Conservation (phyloP, 306 rosid species). For the Mimosa pudica region DNA sequence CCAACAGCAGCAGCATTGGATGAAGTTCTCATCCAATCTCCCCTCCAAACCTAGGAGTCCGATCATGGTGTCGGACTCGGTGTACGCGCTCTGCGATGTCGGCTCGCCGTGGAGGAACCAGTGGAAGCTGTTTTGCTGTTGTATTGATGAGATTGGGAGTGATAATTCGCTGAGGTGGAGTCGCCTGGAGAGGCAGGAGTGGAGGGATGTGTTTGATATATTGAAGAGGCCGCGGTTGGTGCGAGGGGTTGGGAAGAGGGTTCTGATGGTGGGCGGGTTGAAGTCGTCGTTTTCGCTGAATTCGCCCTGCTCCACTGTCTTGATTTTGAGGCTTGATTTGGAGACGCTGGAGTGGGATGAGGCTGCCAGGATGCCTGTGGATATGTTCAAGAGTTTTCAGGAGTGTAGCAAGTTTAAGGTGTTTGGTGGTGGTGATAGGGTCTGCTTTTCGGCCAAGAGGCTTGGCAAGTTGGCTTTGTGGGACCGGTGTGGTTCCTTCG, state of each 20-base stretch:
- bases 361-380: slow-evolving; percentile 81
- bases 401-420: slow-evolving; percentile 84
- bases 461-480: slow-evolving; percentile 71
- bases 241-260: slow-evolving; percentile 52
- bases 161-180: slow-evolving; percentile 55
- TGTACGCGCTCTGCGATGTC: slow-evolving; percentile 80
- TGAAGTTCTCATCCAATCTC: slow-evolving; percentile 74
- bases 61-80: slow-evolving; percentile 59
- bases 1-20: slow-evolving; percentile 46
- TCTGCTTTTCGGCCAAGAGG: slow-evolving; percentile 83
- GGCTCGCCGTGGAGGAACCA: slow-evolving; percentile 92
- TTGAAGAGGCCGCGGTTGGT: slow-evolving; percentile 78
- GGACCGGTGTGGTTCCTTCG: slow-evolving; percentile 46
- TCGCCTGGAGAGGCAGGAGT: slow-evolving; percentile 64
- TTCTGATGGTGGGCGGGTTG: slow-evolving; percentile 85
- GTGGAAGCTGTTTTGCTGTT: slow-evolving; percentile 77
- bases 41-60: slow-evolving; percentile 94
- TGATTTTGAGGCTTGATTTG: slow-evolving; percentile 70
- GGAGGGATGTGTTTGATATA: slow-evolving; percentile 93
- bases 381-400: slow-evolving; percentile 75
- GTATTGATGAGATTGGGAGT: slow-evolving; percentile 31
- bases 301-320: slow-evolving; percentile 74
- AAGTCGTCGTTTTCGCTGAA: slow-evolving; percentile 73
- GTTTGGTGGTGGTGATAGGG: slow-evolving; percentile 68
- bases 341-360: slow-evolving; percentile 80